Evolutionary conservation across 2,329 filamentous ascomycete genomes (phyloP), one percentile per base, ranked within the genome.

Genomic region (Gliomastix tumulicola): DNA sequence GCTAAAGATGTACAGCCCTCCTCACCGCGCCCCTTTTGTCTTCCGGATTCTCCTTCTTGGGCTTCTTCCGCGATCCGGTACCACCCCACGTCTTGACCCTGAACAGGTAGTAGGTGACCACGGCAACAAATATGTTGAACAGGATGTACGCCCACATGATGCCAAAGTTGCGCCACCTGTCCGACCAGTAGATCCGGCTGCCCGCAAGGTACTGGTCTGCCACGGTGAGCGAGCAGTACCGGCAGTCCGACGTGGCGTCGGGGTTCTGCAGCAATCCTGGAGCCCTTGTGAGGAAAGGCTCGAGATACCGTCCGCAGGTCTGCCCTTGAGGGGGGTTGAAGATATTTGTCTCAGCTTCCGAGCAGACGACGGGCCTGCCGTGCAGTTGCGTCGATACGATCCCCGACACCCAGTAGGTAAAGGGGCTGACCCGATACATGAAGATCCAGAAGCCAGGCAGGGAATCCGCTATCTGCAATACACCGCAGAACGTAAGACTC

Each of bases 381-480:
- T 78, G 69, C 3, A 88, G 63, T 52, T 82, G 74, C 0, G 81
- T 84, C 2, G 77, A 67, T 3, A 84, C 68, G 56, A 88, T 80
- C 10, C 77, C 82, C 2, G 69, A 68, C 40, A 88, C 76, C 67
- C 69, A 76, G 56, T 85, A 86, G 0, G 78, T 84, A 41, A 84
- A 79, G 0, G 79, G 80, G 1, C 71, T 78, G 10, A 77, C 65
- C 19, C 76, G 70, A 56, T 86, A 62, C 82, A 87, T 87, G 62
- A 85, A 87, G 42, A 77, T 76, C 83, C 83, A 88, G 63, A 88
- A 88, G 1, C 75, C 69, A 0, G 83, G 82, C 2, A 88, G 65
- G 0, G 68, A 65, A 4, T 50, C 41, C 0, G 79, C 73, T 0
- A 69, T 56, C 41, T 81, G 76, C 37, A 87, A 60, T 4, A 86